Base-by-base conservation (phyloP, 2,329 filamentous ascomycete species). In the Akanthomyces dipterigenus region DNA sequence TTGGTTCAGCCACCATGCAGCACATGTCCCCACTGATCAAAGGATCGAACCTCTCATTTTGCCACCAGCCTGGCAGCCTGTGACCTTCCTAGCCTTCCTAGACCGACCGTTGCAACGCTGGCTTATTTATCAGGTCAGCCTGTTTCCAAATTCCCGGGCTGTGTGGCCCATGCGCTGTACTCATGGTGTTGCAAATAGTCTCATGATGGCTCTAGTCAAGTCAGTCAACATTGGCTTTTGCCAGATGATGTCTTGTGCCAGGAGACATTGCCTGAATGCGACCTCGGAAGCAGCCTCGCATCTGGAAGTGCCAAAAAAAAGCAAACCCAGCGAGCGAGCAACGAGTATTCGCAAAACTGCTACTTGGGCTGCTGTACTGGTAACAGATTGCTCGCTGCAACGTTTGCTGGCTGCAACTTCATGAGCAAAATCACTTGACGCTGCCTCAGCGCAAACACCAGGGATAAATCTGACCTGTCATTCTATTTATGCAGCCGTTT, bases 41-140 rank as follows among this genome's bases (percentile, higher is more conserved):
- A 20, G 45, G 34, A 49, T 40, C 43, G 55, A 22, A 31, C 55
- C 45, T 28, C 38, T 48, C n/a, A 18, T 48, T 48, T 48, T 43
- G 42, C 54, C 54, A 48, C 43, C 6, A 3, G 34, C 45, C 38
- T 20, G 40, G 31, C 6, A 3, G 34, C 45, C 38, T 20, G 40
- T 40, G 26, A 14, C 20, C 22, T 16, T 31, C 5, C n/a, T 31
- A 5, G 28, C 28, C 28, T 5, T 48, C 31, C 36, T 16, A 51
- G 46, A 59, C 56, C 36, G 24, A 51, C 36, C 46, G 46, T 59
- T 59, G 56, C 18, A 51, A 59, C n/a, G 46, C 46, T 31, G 56
- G 45, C 36, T 22, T 24, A 43, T n/a, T 22, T 24, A 43, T n/a
- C 26, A 49, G 20, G 43, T 9, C 55, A 36, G 18, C 22, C 31